A percentile compares a stretch with the other conserved stretches of the same genome.
phyloP scores from a whole-genome alignment of 371 early-diverging fungal species.

The Gilbertella persicaria region DNA sequence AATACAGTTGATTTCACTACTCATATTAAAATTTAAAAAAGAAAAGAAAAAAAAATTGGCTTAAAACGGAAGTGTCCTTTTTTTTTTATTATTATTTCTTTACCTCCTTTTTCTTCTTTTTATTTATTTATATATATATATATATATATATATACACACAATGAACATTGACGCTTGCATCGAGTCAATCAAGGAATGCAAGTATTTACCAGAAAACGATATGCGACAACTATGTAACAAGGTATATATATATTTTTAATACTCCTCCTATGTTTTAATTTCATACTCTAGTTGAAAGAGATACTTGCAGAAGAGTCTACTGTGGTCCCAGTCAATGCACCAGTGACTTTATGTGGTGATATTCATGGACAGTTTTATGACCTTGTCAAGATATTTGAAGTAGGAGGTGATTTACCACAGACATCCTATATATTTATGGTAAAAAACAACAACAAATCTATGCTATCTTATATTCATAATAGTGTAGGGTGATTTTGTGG shows the following conservation, averaged over 20 bases:
- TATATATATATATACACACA: too few relatives aligned
- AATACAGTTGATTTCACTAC: conserved; percentile 72
- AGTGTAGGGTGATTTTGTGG: conserved; percentile 99
- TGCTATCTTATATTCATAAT: neutral
- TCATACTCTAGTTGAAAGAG: conserved; percentile 82
- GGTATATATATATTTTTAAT: conserved; percentile 34
- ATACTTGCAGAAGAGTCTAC: conserved; percentile 94
- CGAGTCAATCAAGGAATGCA: conserved; percentile 73
- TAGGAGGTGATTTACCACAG: conserved; percentile 95
- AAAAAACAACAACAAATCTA: neutral
- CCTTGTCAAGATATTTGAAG: conserved; percentile 95
- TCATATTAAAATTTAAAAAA: conserved; percentile 25
- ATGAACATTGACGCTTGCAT: conserved; percentile 65
- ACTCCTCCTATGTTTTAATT: neutral
- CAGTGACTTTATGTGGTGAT: conserved; percentile 98
- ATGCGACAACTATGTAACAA: conserved; percentile 96
- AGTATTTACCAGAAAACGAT: conserved; percentile 89
- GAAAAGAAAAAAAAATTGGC: neutral
- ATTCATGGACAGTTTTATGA: conserved; percentile 99
- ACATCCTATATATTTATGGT: conserved; percentile 98
- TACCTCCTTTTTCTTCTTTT: too few relatives aligned
- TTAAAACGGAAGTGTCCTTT: too few relatives aligned
- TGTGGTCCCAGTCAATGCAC: conserved; percentile 92
- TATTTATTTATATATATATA: too few relatives aligned
- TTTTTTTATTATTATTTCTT: too few relatives aligned